Percentiles rank a stretch among this genome's conserved stretches.
These are phyloP conservation scores for Croton setiger DNA, from an alignment of 441 rosid species.

Conservation along the genomic window DNA sequence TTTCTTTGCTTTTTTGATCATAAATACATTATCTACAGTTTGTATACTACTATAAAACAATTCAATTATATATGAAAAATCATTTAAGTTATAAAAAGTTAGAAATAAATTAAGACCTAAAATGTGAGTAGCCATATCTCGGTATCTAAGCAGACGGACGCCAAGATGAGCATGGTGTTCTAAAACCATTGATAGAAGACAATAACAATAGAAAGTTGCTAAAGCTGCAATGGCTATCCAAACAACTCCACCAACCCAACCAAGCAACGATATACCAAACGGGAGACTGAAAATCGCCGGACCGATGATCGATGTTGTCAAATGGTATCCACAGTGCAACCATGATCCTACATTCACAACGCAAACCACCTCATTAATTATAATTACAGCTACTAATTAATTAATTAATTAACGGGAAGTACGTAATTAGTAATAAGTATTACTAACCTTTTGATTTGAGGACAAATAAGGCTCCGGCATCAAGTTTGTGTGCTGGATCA, in stretches of 20 bases:
- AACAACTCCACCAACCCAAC: conserved; percentile 42
- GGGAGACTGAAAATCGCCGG: conserved; percentile 48
- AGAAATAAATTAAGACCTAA: conserved; percentile 33
- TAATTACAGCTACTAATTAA: no score
- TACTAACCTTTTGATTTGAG: conserved; percentile 39
- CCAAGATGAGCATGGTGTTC: conserved; percentile 48
- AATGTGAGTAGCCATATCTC: conserved; percentile 59
- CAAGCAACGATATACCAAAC: conserved; percentile 35
- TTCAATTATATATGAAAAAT: not conserved
- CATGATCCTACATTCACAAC: conserved; percentile 39
- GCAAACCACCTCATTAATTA: not conserved
- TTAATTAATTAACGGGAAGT: no score
- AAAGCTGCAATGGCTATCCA: conserved; percentile 27
- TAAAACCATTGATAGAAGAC: conserved; percentile 42
- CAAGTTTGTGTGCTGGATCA: conserved; percentile 23
- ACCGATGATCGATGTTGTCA: conserved; percentile 55
- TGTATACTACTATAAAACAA: no score
- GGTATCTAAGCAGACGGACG: conserved; percentile 40
- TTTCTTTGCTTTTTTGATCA: no score
- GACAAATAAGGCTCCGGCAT: conserved; percentile 47
- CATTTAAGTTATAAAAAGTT: not conserved
- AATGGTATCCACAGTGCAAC: conserved; percentile 51
- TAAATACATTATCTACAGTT: no score
- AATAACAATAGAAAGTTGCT: conserved; percentile 49
- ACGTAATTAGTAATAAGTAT: no score